A percentile compares a stretch with the other conserved stretches of the same genome.
phyloP scores from a whole-genome alignment of 768 basidiomycete species.

The Macrocybe gigantea region DNA sequence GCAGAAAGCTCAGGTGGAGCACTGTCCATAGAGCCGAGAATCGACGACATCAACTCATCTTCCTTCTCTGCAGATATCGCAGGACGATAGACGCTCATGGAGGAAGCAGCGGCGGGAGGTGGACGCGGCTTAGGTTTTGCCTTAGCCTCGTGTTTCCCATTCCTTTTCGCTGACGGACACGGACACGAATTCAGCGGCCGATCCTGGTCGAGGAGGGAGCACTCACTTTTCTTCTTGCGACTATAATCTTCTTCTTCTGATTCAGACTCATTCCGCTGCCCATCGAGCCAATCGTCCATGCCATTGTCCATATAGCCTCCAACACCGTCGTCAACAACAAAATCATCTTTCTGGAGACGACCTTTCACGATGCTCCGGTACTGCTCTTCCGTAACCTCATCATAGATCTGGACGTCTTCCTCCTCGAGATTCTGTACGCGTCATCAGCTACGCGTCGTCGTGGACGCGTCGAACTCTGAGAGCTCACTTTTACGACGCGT shows the following conservation, averaged over 20 bases:
- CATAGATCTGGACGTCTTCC: constrained; percentile 71
- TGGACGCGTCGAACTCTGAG: neutral
- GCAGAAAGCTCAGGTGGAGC: constrained; percentile 18
- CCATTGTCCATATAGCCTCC: constrained; percentile 94
- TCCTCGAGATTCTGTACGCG: constrained; percentile 23
- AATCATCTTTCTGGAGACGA: constrained; percentile 83
- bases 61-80: constrained; percentile 74
- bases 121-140: constrained; percentile 43
- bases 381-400: constrained; percentile 85
- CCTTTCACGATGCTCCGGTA: constrained; percentile 82
- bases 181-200: neutral
- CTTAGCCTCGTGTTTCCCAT: constrained; percentile 36
- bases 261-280: constrained; percentile 50
- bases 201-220: neutral
- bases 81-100: constrained; percentile 79
- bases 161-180: constrained; percentile 28
- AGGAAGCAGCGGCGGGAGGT: constrained; percentile 43
- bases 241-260: constrained; percentile 46
- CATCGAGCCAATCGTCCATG: constrained; percentile 86
- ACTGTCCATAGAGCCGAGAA: constrained; percentile 70
- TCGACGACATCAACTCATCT: constrained; percentile 79
- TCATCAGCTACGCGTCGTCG: neutral
- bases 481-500: neutral
- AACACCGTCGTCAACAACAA: constrained; percentile 91
- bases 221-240: constrained; percentile 35